Base-by-base conservation (phyloP, 2,329 filamentous ascomycete genomes). In the Celoporthe dispersa region DNA sequence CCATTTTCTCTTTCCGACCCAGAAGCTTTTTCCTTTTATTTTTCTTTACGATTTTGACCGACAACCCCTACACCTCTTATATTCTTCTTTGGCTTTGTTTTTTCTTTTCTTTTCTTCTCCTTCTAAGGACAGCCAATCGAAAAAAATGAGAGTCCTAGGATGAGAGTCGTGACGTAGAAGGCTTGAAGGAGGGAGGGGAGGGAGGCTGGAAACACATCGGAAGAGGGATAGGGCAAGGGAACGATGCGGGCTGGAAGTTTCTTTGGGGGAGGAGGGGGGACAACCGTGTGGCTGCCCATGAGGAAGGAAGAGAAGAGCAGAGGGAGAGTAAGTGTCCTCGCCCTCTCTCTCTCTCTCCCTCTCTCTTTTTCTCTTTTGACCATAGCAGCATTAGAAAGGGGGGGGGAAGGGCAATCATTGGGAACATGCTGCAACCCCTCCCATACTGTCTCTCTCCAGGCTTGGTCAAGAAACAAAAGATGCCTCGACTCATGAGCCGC, bases 111-210 rank as follows among this genome's bases (percentile, higher is more conserved):
- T 22, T 48, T 48, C 44, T n/a, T 48, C 51, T 66, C 67, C 28
- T 61, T 25, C 37, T 48, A 22, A 22, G 63, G 22, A 69, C 51
- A 69, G 59, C 70, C 70, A 71, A 69, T 69, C n/a, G 63, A 55
- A 48, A 55, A 55, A 67, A 31, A n/a, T n/a, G 53, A 63, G 67
- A 9, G 44, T n/a, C 66, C 64, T 41, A 31, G 39, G 51, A 33
- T 41, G 31, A 64, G 64, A 71, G 70, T 71, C 67, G 70, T 71
- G 70, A 71, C 70, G 70, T 71, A 69, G 67, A 71, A 51, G 70
- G 70, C 70, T 69, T 71, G 37, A n/a, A 48, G 22, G 44, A 48
- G 44, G 22, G 44, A 48, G 44, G 44, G 44, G 44, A 48, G 44
- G 44, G 44, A 19, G 68, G 35, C 11, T 60, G 57, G 57, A 60